Base-by-base conservation (phyloP, 2,329 filamentous ascomycete species). In the Tolypocladium ovalisporum region DNA sequence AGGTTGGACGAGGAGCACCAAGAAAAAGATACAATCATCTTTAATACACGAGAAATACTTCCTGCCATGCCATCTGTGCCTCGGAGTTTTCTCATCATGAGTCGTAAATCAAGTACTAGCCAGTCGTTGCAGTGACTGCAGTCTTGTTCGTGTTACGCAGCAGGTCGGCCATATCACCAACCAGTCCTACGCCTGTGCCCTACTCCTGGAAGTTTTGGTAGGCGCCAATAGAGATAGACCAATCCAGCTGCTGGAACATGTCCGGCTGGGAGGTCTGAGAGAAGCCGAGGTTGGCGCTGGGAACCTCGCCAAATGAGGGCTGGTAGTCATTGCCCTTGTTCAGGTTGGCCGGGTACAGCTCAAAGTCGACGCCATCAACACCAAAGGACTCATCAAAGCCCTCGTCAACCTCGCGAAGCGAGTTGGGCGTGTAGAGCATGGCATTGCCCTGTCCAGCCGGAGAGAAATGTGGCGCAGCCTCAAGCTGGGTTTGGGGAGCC, bases 361-460 rank as follows among this genome's bases (percentile, higher is more conserved):
- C 79, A 63, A 90, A 90, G 68, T 90, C 87, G 13, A 70, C 73
- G n/a, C 74, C 73, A 29, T 76, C 72, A 12, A 68, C 73, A n/a
- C 68, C 73, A 53, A 71, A 72, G 36, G 73, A 71, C 35, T 86
- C 84, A 44, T 82, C 80, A 63, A 84, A 88, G 42, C 79, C 80
- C 64, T 90, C 86, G 59, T 90, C 87, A 32, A 84, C 76, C 29
- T 83, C 80, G 22, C 75, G 74, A 59, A 84, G 70, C 0, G 85
- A 85, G 47, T 79, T 78, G 53, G 87, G 84, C 12, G 87, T 87
- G 71, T 79, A 87, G 36, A 90, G 78, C 74, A 89, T 88, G 1
- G 84, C 75, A 59, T 87, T 85, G 39, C 81, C 79, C 64, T 89
- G 86, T 6, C 85, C 87, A 56, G 79, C 77, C 10, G 87, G 86